These are phyloP conservation scores for Dendrobium chrysotoxum DNA, from an alignment of 106 monocot genomes.

Conservation along the genomic window DNA sequence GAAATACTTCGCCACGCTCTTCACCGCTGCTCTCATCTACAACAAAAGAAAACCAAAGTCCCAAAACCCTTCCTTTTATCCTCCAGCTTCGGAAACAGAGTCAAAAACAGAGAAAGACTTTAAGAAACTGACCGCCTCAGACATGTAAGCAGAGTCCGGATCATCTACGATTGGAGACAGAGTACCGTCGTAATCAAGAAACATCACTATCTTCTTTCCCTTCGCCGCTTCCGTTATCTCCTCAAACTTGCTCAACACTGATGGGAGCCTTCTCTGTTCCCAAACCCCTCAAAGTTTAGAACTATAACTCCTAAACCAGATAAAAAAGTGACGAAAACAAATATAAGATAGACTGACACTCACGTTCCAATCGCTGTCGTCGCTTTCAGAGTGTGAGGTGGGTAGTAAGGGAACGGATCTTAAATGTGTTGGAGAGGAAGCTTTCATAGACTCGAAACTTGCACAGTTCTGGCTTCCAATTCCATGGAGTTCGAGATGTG, in stretches of 20 bases:
- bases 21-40: constrained; percentile 64
- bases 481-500: constrained; percentile 18
- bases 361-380: constrained; percentile 22
- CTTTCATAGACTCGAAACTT: constrained; percentile 42
- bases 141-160: constrained; percentile 75
- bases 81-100: too few relatives aligned
- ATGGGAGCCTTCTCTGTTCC: constrained; percentile 40
- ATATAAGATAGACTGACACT: background rate
- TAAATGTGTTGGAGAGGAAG: constrained; percentile 46
- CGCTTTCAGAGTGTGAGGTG: constrained; percentile 7
- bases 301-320: background rate
- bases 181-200: constrained; percentile 82
- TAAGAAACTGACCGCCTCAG: constrained; percentile 33
- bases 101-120: background rate
- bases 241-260: constrained; percentile 51
- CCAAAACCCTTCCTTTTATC: too few relatives aligned
- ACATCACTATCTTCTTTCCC: constrained; percentile 70
- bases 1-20: constrained; percentile 38
- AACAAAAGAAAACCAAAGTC: background rate
- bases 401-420: constrained; percentile 16
- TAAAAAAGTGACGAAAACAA: background rate
- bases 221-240: constrained; percentile 38
- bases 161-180: constrained; percentile 87
- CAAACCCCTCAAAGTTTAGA: background rate
- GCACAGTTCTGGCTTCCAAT: constrained; percentile 1